Conservation (phyloP, 2,329 filamentous ascomycete genomes). For the Aspergillus transmontanensis region DNA sequence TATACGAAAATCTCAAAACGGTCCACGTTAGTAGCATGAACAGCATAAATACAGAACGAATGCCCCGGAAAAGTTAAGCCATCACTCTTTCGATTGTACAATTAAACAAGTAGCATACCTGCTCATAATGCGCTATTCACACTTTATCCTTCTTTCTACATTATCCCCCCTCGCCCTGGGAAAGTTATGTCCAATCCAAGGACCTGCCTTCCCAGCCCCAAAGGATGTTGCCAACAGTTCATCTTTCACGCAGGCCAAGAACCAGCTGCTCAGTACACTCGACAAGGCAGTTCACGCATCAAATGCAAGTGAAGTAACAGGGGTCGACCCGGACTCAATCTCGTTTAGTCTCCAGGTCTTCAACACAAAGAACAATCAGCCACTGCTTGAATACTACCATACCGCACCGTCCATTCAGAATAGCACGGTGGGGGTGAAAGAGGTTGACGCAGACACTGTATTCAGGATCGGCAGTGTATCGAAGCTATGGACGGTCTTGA, state of each 20-base stretch:
- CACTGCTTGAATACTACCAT: slow-evolving; percentile 1
- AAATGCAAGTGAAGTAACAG: neutral
- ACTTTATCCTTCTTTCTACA: neutral
- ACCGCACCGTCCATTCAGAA: neutral
- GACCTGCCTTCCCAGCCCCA: neutral
- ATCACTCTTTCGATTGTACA: neutral
- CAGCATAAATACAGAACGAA: neutral
- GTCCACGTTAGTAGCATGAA: neutral
- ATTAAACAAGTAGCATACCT: too few species aligned
- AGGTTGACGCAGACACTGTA: neutral
- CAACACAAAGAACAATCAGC: neutral
- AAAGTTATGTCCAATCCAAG: neutral
- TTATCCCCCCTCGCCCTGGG: neutral
- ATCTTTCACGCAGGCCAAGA: neutral
- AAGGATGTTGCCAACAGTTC: neutral
- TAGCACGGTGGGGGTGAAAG: neutral
- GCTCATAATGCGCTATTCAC: neutral
- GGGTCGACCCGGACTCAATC: neutral
- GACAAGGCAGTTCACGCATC: neutral
- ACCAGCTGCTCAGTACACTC: neutral
- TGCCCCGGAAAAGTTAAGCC: neutral
- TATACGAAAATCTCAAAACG: neutral
- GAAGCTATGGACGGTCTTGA: neutral
- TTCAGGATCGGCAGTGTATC: neutral
- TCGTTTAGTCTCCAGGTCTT: slow-evolving; percentile 1